Base-by-base conservation (phyloP, 2,329 filamentous ascomycete genomes). In the Cercospora beticola region DNA sequence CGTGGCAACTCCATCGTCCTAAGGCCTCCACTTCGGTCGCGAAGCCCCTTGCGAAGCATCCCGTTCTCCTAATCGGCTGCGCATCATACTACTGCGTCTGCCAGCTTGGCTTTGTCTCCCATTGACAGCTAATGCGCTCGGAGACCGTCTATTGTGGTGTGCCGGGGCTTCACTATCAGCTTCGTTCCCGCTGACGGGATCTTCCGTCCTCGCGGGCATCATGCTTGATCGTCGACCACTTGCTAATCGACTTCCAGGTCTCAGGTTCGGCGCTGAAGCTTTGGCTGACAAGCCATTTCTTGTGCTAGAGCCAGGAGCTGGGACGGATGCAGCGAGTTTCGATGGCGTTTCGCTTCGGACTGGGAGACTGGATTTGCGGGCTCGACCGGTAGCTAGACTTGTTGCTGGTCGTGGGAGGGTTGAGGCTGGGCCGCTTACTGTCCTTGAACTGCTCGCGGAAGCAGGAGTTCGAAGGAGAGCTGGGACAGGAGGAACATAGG, bases 101-200 rank as follows among this genome's bases (percentile, higher is more conserved):
- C 74, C 49, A 65, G 73, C 65, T 56, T 70, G 75, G 33, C 70
- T 74, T 57, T 71, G 64, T 57, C 75, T 64, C 10, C 72, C 71
- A n/a, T 64, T 68, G 21, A 65, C 65, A 1, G 40, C 58, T 16
- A 73, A 57, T 9, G 69, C 68, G 59, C 70, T 74, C 3, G 71
- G 70, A n/a, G 73, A 65, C 33, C 72, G 59, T 23, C 68, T 23
- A 40, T 64, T 69, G 62, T 74, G 71, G 56, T 73, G 71, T 6
- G 66, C 36, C 4, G 73, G 74, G 23, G 70, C 69, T 43, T 76
- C 74, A 21, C 68, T 74, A 33, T 78, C 76, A 8, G 75, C 75
- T 46, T 78, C 76, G 46, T 78, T 75, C 2, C 74, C 75, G 23
- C 62, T 64, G 49, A 56, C 49, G n/a, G 49, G 31, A 23, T 64